Evolutionary conservation across 495 filamentous ascomycete species (phyloP), one percentile per base, ranked within the genome.

Genomic region (Annulohypoxylon nitens): DNA sequence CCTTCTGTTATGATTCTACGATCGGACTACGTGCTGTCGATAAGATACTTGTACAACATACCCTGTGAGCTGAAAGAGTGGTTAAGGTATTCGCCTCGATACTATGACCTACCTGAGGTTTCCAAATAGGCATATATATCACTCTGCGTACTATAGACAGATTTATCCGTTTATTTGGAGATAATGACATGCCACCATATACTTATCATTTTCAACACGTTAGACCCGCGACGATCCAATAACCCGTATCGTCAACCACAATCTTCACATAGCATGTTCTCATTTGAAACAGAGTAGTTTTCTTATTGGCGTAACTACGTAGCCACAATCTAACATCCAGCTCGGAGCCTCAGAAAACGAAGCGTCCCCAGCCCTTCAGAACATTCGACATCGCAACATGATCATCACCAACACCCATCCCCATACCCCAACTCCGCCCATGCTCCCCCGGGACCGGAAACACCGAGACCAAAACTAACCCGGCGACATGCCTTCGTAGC

Each of bases 1-100:
- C 43, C 7, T 20, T 47, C 16, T 47, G n/a, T 47, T 43, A 43
- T 43, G 39, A 43, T 43, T 47, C 43, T 47, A 47, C n/a, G 20
- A 23, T 23, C 20, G 20, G 3, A n/a, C n/a, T 12, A 45, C 10
- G 14, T 45, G 12, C 16, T 10, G n/a, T 45, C 37, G 3, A 12
- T 12, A 41, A 41, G 12, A 12, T 1, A 41, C 9, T 41, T 3
- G 10, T 7, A 0, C 3, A 41, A 11, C 12, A 36, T 41, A 1
- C 7, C 7, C 12, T 41, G 37, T 3, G 37, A 41, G 10, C 12
- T 9, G 37, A 41, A 12, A 1, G 37, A 41, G 6, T 36, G 34
- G 34, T 10, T 36, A 7, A 36, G 34, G 10, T 41, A 12, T 41
- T 41, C 37, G 37, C 37, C 37, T 41, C 20, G 20, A 23, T 23